Percentiles rank a stretch among this genome's conserved stretches.
These are phyloP conservation scores for Xerocomus spinulosus DNA, from an alignment of 768 basidiomycete genomes.

Conservation along the genomic window DNA sequence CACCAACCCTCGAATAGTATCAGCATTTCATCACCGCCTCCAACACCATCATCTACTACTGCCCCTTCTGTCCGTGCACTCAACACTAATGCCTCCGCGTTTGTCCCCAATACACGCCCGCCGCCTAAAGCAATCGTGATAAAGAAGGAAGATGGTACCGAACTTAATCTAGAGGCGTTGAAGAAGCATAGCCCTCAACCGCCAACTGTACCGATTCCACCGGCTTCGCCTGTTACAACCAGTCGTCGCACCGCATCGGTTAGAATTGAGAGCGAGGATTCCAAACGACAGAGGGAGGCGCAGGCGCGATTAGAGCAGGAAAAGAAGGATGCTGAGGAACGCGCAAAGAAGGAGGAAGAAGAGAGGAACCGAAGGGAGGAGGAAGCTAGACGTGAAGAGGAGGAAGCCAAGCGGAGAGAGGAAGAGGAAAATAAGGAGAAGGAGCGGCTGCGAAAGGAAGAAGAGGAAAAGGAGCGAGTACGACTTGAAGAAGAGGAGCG, in stretches of 20 bases:
- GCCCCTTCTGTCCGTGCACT: slow-evolving; percentile 41
- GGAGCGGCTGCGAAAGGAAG: slow-evolving; percentile 34
- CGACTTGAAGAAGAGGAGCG: slow-evolving; percentile 34
- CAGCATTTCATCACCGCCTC: slow-evolving; percentile 53
- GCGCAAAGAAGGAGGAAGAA: slow-evolving; percentile 33
- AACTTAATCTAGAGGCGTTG: slow-evolving; percentile 55
- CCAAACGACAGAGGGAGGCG: slow-evolving; percentile 45
- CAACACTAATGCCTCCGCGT: slow-evolving; percentile 60
- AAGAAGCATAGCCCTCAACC: slow-evolving; percentile 44
- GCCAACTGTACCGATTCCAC: slow-evolving; percentile 36
- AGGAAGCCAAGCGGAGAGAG: slow-evolving; percentile 39
- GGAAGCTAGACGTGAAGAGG: slow-evolving; percentile 39
- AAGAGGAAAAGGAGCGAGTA: slow-evolving; percentile 36
- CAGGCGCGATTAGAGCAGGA: slow-evolving; percentile 40
- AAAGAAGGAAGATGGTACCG: slow-evolving; percentile 61
- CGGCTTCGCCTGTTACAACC: slow-evolving; percentile 30
- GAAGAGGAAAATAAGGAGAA: slow-evolving; percentile 44
- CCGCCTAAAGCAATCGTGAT: slow-evolving; percentile 47
- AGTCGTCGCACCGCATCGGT: slow-evolving; percentile 35
- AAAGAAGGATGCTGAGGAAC: slow-evolving; percentile 37
- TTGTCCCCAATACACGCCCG: slow-evolving; percentile 51
- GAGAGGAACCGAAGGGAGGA: slow-evolving; percentile 40
- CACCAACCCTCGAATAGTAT: slow-evolving; percentile 45
- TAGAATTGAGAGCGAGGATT: slow-evolving; percentile 62
- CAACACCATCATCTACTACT: slow-evolving; percentile 56